Percentiles rank a stretch among this genome's conserved stretches.
phyloP scores from a whole-genome alignment of 2,329 filamentous ascomycete genomes.

The Diaporthe longicolla region DNA sequence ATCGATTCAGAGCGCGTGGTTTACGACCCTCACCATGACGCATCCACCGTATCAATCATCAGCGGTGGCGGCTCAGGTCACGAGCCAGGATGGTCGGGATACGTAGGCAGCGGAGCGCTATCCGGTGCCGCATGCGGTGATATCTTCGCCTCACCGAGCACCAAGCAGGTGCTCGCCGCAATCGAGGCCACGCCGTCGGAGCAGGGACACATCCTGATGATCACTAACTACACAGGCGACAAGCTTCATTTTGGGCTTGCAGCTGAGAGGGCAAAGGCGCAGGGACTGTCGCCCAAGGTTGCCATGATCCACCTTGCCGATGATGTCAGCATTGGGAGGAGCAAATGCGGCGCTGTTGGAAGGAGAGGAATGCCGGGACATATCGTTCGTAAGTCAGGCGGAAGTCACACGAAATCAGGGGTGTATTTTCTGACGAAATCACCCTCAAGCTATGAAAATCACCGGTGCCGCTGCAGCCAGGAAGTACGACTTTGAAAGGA shows the following conservation, averaged over 20 bases:
- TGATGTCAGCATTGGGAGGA: conserved; percentile 79
- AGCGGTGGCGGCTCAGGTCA: conserved; percentile 70
- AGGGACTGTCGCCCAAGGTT: conserved; percentile 70
- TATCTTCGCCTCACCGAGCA: conserved; percentile 82
- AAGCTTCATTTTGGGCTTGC: conserved; percentile 83
- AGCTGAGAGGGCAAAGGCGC: conserved; percentile 78
- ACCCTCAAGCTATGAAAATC: conserved; percentile 75
- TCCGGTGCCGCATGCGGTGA: conserved; percentile 80
- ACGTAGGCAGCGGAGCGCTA: conserved; percentile 72
- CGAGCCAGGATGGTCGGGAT: conserved; percentile 63
- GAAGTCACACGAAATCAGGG: too few relatives aligned
- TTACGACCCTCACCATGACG: conserved; percentile 60
- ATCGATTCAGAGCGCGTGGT: conserved; percentile 49
- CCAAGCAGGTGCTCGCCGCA: conserved; percentile 77
- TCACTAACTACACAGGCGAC: conserved; percentile 83
- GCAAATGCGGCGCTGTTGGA: conserved; percentile 78
- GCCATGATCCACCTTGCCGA: conserved; percentile 82
- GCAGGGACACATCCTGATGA: conserved; percentile 77
- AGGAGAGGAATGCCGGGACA: conserved; percentile 80
- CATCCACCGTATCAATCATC: conserved; percentile 63
- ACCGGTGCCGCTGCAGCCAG: conserved; percentile 74
- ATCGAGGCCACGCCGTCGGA: conserved; percentile 73
- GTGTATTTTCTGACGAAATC: not conserved
- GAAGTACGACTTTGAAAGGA: conserved; percentile 68
- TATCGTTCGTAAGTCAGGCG: conserved; percentile 59